These are phyloP conservation scores for Avena sativa DNA, from an alignment of 176 grass and related monocot species.

Conservation along the genomic window DNA sequence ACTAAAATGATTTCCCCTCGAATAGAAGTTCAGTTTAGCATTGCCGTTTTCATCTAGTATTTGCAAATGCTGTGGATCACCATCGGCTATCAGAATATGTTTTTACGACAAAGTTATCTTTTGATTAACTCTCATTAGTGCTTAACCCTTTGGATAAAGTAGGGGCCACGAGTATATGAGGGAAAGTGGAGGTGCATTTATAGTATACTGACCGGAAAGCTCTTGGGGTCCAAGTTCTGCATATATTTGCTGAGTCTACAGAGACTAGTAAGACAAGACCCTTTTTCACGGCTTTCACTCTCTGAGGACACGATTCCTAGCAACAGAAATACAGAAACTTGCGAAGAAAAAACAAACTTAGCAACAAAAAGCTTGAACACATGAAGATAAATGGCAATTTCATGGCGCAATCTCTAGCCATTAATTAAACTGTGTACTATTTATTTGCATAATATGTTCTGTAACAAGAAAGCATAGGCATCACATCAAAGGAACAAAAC, in stretches of 20 bases:
- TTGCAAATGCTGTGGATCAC: conserved; percentile 33
- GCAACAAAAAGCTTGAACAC: not conserved
- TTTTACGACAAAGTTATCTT: conserved; percentile 32
- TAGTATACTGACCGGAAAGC: conserved; percentile 45
- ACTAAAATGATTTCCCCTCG: conserved; percentile 22
- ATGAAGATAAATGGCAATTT: not conserved
- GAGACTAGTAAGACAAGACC: conserved; percentile 12
- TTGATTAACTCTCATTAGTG: conserved; percentile 52
- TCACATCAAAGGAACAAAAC: not conserved
- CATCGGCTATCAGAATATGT: conserved; percentile 44
- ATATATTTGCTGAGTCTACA: conserved; percentile 39
- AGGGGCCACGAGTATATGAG: conserved; percentile 43
- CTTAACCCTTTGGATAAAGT: conserved; percentile 56
- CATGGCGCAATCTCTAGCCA: not conserved
- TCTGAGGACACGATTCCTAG: not conserved
- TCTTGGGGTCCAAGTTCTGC: conserved; percentile 17
- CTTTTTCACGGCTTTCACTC: conserved; percentile 13
- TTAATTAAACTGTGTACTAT: not conserved
- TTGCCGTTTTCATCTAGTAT: conserved; percentile 26
- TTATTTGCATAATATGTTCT: not conserved
- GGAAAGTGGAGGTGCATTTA: conserved; percentile 50
- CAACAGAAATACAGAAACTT: not conserved
- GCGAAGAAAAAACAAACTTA: not conserved
- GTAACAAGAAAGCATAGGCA: not conserved
- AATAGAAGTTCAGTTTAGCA: conserved; percentile 17